Evolutionary conservation across 169 alveolate species (phyloP), one percentile per base, ranked within the genome.

Genomic region (Cystoisospora suis): DNA sequence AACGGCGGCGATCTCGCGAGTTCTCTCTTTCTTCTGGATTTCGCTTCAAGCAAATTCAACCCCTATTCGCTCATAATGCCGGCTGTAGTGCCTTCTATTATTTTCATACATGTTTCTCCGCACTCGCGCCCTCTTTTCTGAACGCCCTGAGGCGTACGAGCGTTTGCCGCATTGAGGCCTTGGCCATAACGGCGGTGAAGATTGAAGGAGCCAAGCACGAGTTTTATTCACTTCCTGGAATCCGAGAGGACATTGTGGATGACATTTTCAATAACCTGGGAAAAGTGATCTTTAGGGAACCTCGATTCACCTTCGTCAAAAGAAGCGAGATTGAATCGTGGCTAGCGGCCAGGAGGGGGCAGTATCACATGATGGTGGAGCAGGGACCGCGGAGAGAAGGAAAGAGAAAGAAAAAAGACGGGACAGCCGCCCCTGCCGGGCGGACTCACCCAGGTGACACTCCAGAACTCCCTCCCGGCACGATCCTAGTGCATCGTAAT

Each of bases 41-140:
- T 88, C 94, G 94, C 75, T 93, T 96, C 88, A 95, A 96, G 91
- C 98, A 96, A 83, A 94, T 96, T 45, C 97, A 94, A 87, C 98
- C 98, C 40, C 95, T 95, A 29, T 87, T 95, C 34, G 94, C 95
- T 56, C 98, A 96, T 81, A 93, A 94, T 70, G 96, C 96, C 20
- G 95, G 95, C 92, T 94, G 96, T 38, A 95, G 94, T 88, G 94
- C 97, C 17, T 96, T 94, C 92, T 96, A 92, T 93, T 96, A 95
- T 93, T 92, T 94, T 75, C 98, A 96, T 88, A 93, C 98, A 17
- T 95, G 94, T 40, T 97, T 94, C 47, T 95, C 96, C 0, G 96
- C 95, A 32, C 94, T 95, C 36, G 92, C 94, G 38, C 97, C 97
- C 23, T 95, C 94, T 46, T 92, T 96, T 89, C 92, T 96, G 65